phyloP scores from a whole-genome alignment of 345 rosid genomes.

The Hibiscus mutabilis region DNA sequence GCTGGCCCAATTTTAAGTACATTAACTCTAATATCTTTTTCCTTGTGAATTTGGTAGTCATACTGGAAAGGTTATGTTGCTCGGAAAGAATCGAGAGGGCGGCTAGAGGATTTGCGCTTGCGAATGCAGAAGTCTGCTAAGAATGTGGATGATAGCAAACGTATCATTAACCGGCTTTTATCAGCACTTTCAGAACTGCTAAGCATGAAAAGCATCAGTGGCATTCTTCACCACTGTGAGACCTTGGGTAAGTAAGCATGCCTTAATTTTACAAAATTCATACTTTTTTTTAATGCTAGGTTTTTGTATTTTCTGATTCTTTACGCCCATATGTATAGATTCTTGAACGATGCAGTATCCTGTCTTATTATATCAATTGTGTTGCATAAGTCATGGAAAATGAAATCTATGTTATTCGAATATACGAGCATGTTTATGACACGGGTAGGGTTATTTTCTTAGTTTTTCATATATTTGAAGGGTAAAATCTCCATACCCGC shows the following conservation, averaged over 20 bases:
- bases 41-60: conserved; percentile 40
- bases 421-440: too few species aligned
- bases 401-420: too few species aligned
- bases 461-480: too few species aligned
- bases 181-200: conserved; percentile 69
- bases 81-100: conserved; percentile 60
- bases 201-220: conserved; percentile 64
- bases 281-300: background rate
- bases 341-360: too few species aligned
- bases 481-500: too few species aligned
- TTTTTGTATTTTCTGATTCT: too few species aligned
- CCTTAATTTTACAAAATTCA: background rate
- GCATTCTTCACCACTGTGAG: conserved; percentile 78
- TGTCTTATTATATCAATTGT: too few species aligned
- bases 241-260: conserved; percentile 48
- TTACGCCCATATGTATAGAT: too few species aligned
- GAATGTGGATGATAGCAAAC: conserved; percentile 75
- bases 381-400: too few species aligned
- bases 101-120: conserved; percentile 50
- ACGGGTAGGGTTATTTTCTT: too few species aligned
- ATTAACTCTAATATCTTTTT: background rate
- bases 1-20: background rate
- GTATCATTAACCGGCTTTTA: conserved; percentile 70
- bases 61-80: conserved; percentile 74
- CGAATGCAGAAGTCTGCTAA: conserved; percentile 63